Evolutionary conservation across 2,329 filamentous ascomycete species (phyloP).

Genomic region (Ceratocystiopsis minuta): DNA sequence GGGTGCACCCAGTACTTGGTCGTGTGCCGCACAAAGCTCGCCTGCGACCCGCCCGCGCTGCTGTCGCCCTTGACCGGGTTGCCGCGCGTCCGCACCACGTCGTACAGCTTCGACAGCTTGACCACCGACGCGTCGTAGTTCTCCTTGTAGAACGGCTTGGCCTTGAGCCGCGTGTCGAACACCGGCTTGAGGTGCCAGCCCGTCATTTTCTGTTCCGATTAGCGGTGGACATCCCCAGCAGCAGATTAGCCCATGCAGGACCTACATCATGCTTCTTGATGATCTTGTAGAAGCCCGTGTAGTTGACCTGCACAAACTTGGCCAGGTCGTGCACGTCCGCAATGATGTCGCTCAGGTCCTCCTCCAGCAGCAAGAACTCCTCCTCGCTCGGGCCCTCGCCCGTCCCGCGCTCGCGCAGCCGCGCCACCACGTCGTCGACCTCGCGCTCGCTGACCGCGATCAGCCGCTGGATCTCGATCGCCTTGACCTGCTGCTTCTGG

Average conservation of each 20-base stretch:
- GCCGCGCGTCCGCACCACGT: conserved; percentile 80
- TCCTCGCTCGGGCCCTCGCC: conserved; percentile 57
- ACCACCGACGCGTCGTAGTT: conserved; percentile 95
- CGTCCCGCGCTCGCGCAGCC: conserved; percentile 45
- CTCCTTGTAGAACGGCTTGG: conserved; percentile 96
- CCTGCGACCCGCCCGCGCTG: conserved; percentile 75
- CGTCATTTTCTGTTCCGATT: conserved; percentile 64
- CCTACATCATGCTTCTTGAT: conserved; percentile 97
- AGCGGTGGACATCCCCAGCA: not conserved
- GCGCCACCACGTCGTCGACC: conserved; percentile 69
- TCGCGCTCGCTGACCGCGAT: conserved; percentile 80
- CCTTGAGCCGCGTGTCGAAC: conserved; percentile 87
- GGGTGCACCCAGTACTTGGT: conserved; percentile 99
- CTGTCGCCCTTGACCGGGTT: conserved; percentile 87
- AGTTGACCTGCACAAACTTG: conserved; percentile 96
- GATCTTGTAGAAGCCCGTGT: conserved; percentile 98
- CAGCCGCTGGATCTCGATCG: conserved; percentile 80
- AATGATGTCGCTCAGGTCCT: conserved; percentile 93
- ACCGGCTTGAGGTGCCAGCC: conserved; percentile 84
- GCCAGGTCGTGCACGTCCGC: conserved; percentile 95
- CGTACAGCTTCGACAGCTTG: conserved; percentile 86
- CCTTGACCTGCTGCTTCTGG: conserved; percentile 93
- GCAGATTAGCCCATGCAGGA: conserved; percentile 6
- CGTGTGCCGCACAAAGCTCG: conserved; percentile 90
- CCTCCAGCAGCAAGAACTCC: conserved; percentile 83